Evolutionary conservation across 2,329 filamentous ascomycete genomes (phyloP), one percentile per base, ranked within the genome.

Genomic region (Pyrenochaeta sp.): DNA sequence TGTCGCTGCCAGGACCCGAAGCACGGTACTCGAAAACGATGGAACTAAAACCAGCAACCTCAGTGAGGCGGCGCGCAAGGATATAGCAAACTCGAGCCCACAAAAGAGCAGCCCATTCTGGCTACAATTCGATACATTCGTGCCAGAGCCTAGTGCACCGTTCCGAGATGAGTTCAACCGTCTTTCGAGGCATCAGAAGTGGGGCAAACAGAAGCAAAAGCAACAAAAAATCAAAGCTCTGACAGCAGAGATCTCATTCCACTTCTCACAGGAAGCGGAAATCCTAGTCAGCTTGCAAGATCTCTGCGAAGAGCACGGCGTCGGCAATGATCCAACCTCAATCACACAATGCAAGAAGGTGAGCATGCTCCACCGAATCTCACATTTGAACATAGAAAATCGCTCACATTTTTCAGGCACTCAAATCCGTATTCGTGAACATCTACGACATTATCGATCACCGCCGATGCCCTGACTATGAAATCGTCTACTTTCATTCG

Each of bases 291-390:
- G 43, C 3, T 67, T 58, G 55, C 61, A 65, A 34, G 43, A 58
- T 10, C 41, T 68, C 3, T 69, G 66, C 34, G 24, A 36, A 3
- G 57, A 67, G 13, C 44, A 63, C 14, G 54, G 51, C 17, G 46
- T 67, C 9, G 37, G 48, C 6, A 35, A 51, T 3, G 44, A 53
- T 1, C 57, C 56, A 0, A 23, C 14, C 0, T 60, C 62, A 0
- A 51, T 68, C 28, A 63, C 44, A 2, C 38, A 65, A 35, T 67
- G 61, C 36, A 60, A 51, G 41, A 65, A 60, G 54, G 63, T 65
- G 32, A 22, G 41, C 29, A 30, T 13, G 8, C n/a, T 39, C n/a
- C n/a, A n/a, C n/a, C n/a, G n/a, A n/a, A n/a, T n/a, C n/a, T n/a
- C n/a, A n/a, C n/a, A n/a, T n/a, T n/a, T n/a, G n/a, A n/a, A n/a